phyloP scores from a whole-genome alignment of 805 yeast genomes.

The Candida vartiovaarae region DNA sequence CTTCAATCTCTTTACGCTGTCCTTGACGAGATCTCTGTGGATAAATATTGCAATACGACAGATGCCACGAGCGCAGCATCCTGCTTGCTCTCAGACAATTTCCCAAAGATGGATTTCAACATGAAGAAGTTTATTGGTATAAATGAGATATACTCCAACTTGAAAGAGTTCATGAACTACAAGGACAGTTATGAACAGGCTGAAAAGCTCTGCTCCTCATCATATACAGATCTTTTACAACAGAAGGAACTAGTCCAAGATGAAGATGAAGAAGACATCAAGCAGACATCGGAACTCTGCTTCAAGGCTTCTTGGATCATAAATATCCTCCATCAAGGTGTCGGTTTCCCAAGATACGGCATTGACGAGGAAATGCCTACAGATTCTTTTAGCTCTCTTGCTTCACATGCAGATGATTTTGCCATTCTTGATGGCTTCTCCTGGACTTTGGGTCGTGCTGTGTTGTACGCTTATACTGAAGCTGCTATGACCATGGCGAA shows the following conservation, averaged over 20 bases:
- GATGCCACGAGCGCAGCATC: constrained; percentile 25
- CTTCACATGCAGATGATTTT: constrained; percentile 25
- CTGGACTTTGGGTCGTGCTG: constrained; percentile 56
- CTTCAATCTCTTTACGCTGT: constrained; percentile 40
- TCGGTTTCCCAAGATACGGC: constrained; percentile 50
- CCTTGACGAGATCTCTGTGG: constrained; percentile 22
- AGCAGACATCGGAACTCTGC: constrained; percentile 47
- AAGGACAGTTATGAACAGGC: constrained; percentile 36
- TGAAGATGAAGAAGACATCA: constrained; percentile 29
- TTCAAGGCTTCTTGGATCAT: constrained; percentile 57
- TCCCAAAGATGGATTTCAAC: constrained; percentile 53
- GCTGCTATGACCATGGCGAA: constrained; percentile 20
- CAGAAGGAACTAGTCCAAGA: constrained; percentile 16
- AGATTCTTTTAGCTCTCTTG: too few species aligned
- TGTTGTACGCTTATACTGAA: constrained; percentile 55
- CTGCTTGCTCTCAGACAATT: constrained; percentile 44
- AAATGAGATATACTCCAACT: constrained; percentile 61
- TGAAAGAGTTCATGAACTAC: constrained; percentile 37
- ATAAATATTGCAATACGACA: constrained; percentile 18
- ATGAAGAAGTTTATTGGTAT: constrained; percentile 55
- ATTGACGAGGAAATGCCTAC: constrained; percentile 25
- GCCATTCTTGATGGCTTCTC: constrained; percentile 40
- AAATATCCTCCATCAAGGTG: constrained; percentile 49
- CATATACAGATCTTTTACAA: constrained; percentile 11
- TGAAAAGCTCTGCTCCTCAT: constrained; percentile 35